A percentile compares a stretch with the other conserved stretches of the same genome.
phyloP scores from a whole-genome alignment of 2,329 filamentous ascomycete species.

The Colletotrichum sp. region DNA sequence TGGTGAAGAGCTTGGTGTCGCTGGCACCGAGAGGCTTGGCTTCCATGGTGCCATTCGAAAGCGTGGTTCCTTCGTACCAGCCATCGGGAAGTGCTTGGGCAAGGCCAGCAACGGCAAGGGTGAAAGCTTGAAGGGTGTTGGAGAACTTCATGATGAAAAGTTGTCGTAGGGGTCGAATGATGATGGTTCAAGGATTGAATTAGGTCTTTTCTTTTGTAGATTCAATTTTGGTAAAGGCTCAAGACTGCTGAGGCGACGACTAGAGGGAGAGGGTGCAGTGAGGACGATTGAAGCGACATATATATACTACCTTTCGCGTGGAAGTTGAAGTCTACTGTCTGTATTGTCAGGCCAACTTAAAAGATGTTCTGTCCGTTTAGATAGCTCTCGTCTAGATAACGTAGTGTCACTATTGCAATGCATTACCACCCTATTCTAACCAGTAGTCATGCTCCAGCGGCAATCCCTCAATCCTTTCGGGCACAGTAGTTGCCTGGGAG shows the following conservation, averaged over 20 bases:
- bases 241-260: not conserved
- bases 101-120: not conserved
- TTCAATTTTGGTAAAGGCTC: not conserved
- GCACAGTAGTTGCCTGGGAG: not conserved
- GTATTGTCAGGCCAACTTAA: not conserved
- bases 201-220: not conserved
- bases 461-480: not conserved
- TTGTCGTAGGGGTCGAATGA: not conserved
- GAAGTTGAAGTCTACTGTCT: not conserved
- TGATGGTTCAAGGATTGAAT: not conserved
- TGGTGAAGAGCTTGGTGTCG: not conserved
- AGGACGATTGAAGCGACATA: not conserved
- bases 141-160: not conserved
- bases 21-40: not conserved
- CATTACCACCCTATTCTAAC: not conserved
- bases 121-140: not conserved
- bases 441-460: not conserved
- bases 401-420: not conserved
- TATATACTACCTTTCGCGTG: not conserved
- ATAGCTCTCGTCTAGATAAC: not conserved
- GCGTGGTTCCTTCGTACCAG: not conserved
- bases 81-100: not conserved
- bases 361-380: not conserved
- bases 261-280: not conserved
- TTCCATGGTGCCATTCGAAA: not conserved